A percentile compares a stretch with the other conserved stretches of the same genome.
Conservation (phyloP, 495 filamentous ascomycete genomes). For the Terfezia claveryi region DNA sequence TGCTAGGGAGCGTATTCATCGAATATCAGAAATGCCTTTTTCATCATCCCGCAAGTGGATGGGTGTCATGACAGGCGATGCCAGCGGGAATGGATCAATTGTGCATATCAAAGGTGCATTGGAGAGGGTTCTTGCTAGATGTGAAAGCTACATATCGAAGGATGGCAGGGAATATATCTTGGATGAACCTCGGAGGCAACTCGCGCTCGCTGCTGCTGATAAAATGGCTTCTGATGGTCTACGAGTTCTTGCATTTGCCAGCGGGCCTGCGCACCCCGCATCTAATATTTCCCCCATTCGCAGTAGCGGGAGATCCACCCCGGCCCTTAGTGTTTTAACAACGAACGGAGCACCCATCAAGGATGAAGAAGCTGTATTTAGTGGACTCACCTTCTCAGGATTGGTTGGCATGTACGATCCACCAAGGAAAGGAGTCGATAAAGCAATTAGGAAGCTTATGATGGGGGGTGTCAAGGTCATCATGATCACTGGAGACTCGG, state of each 20-base stretch:
- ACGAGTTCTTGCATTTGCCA: slow-evolving; percentile 77
- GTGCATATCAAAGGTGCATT: slow-evolving; percentile 91
- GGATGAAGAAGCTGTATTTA: slow-evolving; percentile 50
- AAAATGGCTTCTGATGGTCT: slow-evolving; percentile 84
- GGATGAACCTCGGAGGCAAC: slow-evolving; percentile 50
- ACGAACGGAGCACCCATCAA: slow-evolving; percentile 10
- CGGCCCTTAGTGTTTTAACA: slow-evolving; percentile 13
- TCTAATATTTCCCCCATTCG: slow-evolving; percentile 4
- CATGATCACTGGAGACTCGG: slow-evolving; percentile 95
- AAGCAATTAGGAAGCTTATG: slow-evolving; percentile 76
- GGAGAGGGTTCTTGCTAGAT: slow-evolving; percentile 64
- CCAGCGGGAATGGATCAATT: slow-evolving; percentile 22
- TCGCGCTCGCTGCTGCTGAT: slow-evolving; percentile 62
- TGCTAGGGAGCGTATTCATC: slow-evolving; percentile 56
- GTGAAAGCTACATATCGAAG: slow-evolving; percentile 72
- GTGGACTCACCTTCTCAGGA: slow-evolving; percentile 68
- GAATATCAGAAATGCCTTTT: slow-evolving; percentile 71
- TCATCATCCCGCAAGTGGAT: slow-evolving; percentile 98
- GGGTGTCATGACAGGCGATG: slow-evolving; percentile 39
- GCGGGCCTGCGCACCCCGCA: slow-evolving; percentile 33
- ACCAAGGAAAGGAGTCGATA: slow-evolving; percentile 68
- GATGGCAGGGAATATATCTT: slow-evolving; percentile 74
- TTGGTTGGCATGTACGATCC: slow-evolving; percentile 95
- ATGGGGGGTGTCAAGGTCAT: slow-evolving; percentile 84
- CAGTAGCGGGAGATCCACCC: slow-evolving; percentile 17